A percentile compares a stretch with the other conserved stretches of the same genome.
phyloP scores from a whole-genome alignment of 129 eudicot genomes.

The Escallonia herrerae region DNA sequence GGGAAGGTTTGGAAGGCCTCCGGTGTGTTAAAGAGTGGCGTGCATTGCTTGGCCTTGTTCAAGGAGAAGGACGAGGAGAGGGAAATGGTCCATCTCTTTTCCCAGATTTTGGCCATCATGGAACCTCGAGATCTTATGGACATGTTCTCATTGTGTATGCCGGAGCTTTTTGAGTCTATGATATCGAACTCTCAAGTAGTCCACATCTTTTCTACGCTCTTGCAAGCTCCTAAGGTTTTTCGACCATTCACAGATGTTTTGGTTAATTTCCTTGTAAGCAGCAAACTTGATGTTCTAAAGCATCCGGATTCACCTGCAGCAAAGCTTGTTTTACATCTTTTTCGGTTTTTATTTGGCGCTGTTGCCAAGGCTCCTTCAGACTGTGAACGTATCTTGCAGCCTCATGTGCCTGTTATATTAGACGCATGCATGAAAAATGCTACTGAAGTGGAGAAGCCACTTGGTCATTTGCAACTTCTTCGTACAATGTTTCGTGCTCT shows the following conservation, averaged over 20 bases:
- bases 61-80: constrained; percentile 95
- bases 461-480: constrained; percentile 91
- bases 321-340: constrained; percentile 89
- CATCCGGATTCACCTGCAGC: constrained; percentile 95
- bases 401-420: constrained; percentile 92
- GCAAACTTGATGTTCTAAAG: constrained; percentile 96
- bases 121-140: constrained; percentile 99
- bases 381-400: constrained; percentile 92
- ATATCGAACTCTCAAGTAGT: constrained; percentile 88
- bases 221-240: constrained; percentile 83
- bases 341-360: constrained; percentile 74
- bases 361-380: constrained; percentile 93
- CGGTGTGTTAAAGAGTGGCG: constrained; percentile 95
- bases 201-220: constrained; percentile 80
- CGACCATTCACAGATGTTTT: constrained; percentile 91
- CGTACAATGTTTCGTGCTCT: constrained; percentile 91
- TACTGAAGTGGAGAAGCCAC: constrained; percentile 87
- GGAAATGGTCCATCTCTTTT: constrained; percentile 86
- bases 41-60: constrained; percentile 86
- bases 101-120: constrained; percentile 88
- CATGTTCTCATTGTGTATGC: constrained; percentile 95
- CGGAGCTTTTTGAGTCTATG: constrained; percentile 99
- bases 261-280: constrained; percentile 91
- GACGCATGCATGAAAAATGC: constrained; percentile 92
- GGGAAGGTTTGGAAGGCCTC: constrained; percentile 90